These are phyloP conservation scores for Cucurbita ficifolia DNA, from an alignment of 306 rosid species.

Conservation along the genomic window DNA sequence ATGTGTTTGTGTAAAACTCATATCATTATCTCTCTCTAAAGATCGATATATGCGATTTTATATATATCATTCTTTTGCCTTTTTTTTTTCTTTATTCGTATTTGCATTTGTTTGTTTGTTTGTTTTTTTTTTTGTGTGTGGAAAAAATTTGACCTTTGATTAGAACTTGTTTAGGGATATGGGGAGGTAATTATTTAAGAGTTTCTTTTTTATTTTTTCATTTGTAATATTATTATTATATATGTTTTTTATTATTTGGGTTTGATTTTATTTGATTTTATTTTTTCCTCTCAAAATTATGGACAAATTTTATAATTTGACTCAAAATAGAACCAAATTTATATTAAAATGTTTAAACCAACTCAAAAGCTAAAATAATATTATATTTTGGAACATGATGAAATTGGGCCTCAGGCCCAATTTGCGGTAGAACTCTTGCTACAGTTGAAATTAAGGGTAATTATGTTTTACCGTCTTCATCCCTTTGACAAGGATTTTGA, in stretches of 20 bases:
- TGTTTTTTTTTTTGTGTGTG: not conserved
- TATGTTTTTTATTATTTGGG: not conserved
- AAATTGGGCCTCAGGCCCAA: no score
- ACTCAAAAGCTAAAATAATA: no score
- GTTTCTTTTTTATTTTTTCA: not conserved
- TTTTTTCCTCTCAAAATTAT: not conserved
- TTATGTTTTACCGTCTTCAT: no score
- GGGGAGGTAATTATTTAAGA: not conserved
- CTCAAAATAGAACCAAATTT: no score
- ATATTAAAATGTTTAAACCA: no score
- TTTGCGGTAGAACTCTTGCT: no score
- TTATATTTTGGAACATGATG: no score
- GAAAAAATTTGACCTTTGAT: not conserved
- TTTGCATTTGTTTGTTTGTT: no score
- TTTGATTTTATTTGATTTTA: not conserved
- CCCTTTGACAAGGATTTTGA: no score
- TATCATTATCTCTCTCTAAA: not conserved
- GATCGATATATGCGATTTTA: slow-evolving; percentile 2
- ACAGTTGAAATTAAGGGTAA: no score
- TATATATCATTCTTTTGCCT: not conserved
- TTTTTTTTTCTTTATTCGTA: not conserved
- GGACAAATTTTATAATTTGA: no score
- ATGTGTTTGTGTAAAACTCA: not conserved
- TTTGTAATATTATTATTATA: not conserved
- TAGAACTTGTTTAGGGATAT: not conserved